Base-by-base conservation (phyloP, 371 early-diverging fungal genomes). In the Mortierella sp. region DNA sequence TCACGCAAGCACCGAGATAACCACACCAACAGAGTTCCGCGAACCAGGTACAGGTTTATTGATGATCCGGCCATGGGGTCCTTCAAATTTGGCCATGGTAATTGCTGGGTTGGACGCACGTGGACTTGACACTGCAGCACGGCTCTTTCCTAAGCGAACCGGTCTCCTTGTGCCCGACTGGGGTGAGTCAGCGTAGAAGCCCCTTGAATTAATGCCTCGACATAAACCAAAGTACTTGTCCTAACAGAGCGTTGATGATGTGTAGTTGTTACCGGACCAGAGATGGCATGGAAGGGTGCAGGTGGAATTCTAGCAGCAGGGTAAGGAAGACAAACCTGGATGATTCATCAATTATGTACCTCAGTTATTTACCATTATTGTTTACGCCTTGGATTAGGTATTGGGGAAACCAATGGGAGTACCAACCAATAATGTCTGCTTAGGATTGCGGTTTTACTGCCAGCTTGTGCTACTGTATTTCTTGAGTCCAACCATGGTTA, bases 161-260 rank as follows among this genome's bases (percentile, higher is more conserved):
- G 89, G 89, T 6, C 83, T 87, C 33, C 61, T 88, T 50, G 72
- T 88, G 24, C 87, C 89, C 19, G 89, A 89, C 60, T 89, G 87
- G 87, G 76, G 86, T 85, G 86, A 65, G 69, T 1, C 4, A 41
- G 16, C 19, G 13, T n/a, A 36, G 22, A 36, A 4, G 38, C 5
- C n/a, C 16, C 22, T 9, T 40, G 16, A 7, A 15, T 40, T 53
- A 32, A 63, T 43, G 16, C 50, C 22, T 55, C 41, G 28, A 15
- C 57, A 21, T 57, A 16, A 43, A 1, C 15, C n/a, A n/a, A 9
- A 60, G 16, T 36, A 41, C 55, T 47, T 47, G 65, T 32, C 38
- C 24, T 55, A 55, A 55, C 28, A 16, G 24, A 21, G 21, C 59
- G 24, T 38, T 47, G 15, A 6, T 38, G 64, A 38, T 50, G 10